phyloP scores from a whole-genome alignment of 2,329 filamentous ascomycete species.

The Passalora sequoiae region DNA sequence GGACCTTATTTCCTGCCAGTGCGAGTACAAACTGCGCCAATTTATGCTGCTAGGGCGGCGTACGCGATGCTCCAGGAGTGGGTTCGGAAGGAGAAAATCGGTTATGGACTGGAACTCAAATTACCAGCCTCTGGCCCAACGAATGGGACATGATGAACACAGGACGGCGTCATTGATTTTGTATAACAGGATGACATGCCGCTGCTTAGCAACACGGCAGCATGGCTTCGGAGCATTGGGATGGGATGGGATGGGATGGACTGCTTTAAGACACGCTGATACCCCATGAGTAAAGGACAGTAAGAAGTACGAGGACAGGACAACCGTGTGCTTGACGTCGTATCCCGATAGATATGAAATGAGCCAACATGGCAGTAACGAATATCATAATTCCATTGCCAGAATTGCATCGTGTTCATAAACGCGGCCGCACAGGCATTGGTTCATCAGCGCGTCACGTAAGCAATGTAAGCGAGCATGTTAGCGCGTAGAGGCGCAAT shows the following conservation, averaged over 20 bases:
- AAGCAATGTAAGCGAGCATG: no score
- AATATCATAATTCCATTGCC: not conserved
- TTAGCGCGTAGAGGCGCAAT: no score
- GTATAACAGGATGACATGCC: not conserved
- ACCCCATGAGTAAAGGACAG: slow-evolving; percentile 2
- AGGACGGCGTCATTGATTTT: no score
- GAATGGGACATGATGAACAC: no score
- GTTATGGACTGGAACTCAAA: slow-evolving; percentile 27
- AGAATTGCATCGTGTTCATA: not conserved
- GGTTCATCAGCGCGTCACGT: not conserved
- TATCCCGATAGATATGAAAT: not conserved
- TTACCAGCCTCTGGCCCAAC: slow-evolving; percentile 2
- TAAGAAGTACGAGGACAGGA: not conserved
- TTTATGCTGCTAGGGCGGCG: slow-evolving; percentile 44
- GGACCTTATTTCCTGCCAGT: slow-evolving; percentile 41
- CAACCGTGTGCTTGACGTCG: not conserved
- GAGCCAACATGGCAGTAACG: not conserved
- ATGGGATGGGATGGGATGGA: not conserved
- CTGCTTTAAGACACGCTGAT: slow-evolving; percentile 1
- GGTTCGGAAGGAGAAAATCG: slow-evolving; percentile 26
- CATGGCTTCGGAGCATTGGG: not conserved
- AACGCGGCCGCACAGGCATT: not conserved
- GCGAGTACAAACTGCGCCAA: slow-evolving; percentile 36
- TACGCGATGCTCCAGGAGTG: slow-evolving; percentile 41
- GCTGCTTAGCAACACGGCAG: not conserved